These are phyloP conservation scores for Zygosaccharomyces sapae DNA, from an alignment of 1,139 yeast genomes.

Conservation along the genomic window DNA sequence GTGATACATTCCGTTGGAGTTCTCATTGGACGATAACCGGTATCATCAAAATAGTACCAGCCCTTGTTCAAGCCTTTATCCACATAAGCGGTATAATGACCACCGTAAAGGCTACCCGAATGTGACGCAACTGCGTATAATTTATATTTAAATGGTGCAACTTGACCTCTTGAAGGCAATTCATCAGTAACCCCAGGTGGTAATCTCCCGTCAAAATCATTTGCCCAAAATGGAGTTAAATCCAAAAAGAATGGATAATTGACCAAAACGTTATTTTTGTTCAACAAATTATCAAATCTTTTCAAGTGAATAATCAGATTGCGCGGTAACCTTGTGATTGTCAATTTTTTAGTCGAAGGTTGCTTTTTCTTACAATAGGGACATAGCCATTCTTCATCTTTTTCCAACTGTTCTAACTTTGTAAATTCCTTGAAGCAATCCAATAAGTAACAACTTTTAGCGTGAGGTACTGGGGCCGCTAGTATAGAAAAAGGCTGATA, in stretches of 20 bases:
- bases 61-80: constrained; percentile 51
- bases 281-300: constrained; percentile 53
- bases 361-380: constrained; percentile 70
- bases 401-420: constrained; percentile 63
- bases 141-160: constrained; percentile 73
- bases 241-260: constrained; percentile 50
- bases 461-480: constrained; percentile 64
- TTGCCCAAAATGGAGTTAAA: constrained; percentile 79
- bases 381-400: constrained; percentile 89
- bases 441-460: constrained; percentile 38
- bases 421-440: constrained; percentile 73
- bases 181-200: constrained; percentile 38
- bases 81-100: constrained; percentile 88
- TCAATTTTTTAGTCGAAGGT: constrained; percentile 62
- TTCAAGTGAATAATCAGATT: constrained; percentile 73
- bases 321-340: constrained; percentile 68
- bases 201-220: constrained; percentile 37
- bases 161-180: constrained; percentile 69
- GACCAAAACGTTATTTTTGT: constrained; percentile 38
- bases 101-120: constrained; percentile 74
- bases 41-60: constrained; percentile 37
- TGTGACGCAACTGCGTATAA: constrained; percentile 86
- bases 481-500: constrained; percentile 76
- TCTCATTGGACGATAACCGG: constrained; percentile 28
- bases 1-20: constrained; percentile 33